Evolutionary conservation across 805 yeast species (phyloP), one percentile per base, ranked within the genome.

Genomic region (Blastobotrys americana): DNA sequence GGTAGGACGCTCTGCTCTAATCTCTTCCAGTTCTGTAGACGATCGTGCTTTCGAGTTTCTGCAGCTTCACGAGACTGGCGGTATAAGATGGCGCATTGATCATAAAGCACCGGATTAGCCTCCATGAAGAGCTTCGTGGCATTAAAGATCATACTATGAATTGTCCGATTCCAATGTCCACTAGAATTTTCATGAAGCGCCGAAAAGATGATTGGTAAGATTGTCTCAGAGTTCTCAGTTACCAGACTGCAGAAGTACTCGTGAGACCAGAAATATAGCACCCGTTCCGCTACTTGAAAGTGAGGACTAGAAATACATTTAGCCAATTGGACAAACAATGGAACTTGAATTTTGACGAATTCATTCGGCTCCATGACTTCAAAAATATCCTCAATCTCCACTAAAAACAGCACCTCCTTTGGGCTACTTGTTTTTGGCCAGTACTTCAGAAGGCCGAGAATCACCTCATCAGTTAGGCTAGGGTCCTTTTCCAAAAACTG

Each of bases 341-440:
- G 97, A 2, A 88, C 84, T 65, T 89, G 94, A 52, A 93, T 85
- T 66, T 87, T 86, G 52, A 80, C 77, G 61, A 93, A 93, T 66
- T 93, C 97, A 46, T 76, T 70, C 10, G 97, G 95, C 65, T 90
- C 97, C 72, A 90, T 87, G 22, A 87, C 93, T 67, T 93, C 98
- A 61, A 89, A 86, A 3, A 93, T 89, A 62, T 93, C 98, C 65
- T 93, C 98, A 52, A 93, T 78, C 68, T 93, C 98, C 65, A 90
- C 87, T 59, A 93, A 70, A 58, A 89, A 93, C 94, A 93, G 82
- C 20, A 93, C 85, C 67, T 93, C 98, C 60, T 93, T 93, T 10
- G 97, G 93, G 20, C 94, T 81, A 59, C 87, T 87, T 41, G 85
- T 81, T 64, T 93, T 93, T 44, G 98, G 98, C 98, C 98, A 93